Evolutionary conservation across 257 asterid genomes (phyloP).

Genomic region (Schizonepeta tenuifolia): DNA sequence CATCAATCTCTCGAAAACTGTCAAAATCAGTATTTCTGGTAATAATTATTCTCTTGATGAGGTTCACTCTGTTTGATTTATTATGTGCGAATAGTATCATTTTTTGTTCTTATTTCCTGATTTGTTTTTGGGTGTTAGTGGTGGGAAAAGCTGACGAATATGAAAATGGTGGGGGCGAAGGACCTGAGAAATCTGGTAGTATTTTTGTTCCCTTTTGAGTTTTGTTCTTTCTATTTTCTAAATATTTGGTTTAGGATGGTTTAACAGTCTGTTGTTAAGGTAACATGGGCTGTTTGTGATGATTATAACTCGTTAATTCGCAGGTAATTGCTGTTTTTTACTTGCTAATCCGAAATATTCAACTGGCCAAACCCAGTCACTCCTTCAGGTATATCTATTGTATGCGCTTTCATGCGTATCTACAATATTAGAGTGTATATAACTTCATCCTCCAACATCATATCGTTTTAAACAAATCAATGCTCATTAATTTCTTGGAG

Average conservation of each 20-base stretch:
- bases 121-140: slow-evolving; percentile 46
- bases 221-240: background rate
- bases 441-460: background rate
- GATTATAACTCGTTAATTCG: slow-evolving; percentile 7
- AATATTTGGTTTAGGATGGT: background rate
- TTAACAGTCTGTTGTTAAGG: background rate
- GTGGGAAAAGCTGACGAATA: slow-evolving; percentile 39
- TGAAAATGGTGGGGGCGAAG: slow-evolving; percentile 29
- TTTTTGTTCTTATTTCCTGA: background rate
- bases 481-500: background rate
- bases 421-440: background rate
- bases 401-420: background rate
- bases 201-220: background rate
- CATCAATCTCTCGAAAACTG: slow-evolving; percentile 54
- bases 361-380: slow-evolving; percentile 53
- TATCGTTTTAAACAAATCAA: background rate
- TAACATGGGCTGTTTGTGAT: slow-evolving; percentile 1
- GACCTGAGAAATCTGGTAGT: slow-evolving; percentile 48
- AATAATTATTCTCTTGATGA: background rate
- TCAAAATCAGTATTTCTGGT: slow-evolving; percentile 62
- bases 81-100: background rate
- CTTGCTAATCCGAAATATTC: slow-evolving; percentile 79
- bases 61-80: background rate
- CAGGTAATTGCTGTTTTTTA: slow-evolving; percentile 63
- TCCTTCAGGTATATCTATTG: slow-evolving; percentile 61